phyloP scores from a whole-genome alignment of 768 basidiomycete species.

The Pulveroboletus sp. region DNA sequence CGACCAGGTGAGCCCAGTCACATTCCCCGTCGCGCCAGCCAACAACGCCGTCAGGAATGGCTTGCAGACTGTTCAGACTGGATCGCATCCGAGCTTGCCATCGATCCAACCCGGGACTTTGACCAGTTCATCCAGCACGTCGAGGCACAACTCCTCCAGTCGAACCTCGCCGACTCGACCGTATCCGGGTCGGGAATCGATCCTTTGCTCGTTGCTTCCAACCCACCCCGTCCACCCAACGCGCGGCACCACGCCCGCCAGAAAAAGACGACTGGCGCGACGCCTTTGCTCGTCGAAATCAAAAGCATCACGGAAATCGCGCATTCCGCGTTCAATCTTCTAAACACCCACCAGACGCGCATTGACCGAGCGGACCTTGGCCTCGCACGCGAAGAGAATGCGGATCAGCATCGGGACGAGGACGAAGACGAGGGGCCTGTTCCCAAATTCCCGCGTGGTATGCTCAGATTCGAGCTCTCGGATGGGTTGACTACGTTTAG shows the following conservation, averaged over 20 bases:
- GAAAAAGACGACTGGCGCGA: conserved; percentile 30
- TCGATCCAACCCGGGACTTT: conserved; percentile 48
- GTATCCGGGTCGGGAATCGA: conserved; percentile 62
- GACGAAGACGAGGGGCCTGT: conserved; percentile 65
- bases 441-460: conserved; percentile 78
- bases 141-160: conserved; percentile 66
- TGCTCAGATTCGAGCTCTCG: conserved; percentile 71
- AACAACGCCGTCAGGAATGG: conserved; percentile 56
- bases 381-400: conserved; percentile 35
- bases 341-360: conserved; percentile 61
- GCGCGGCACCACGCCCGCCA: conserved; percentile 6
- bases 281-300: conserved; percentile 73
- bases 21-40: background rate
- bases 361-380: conserved; percentile 54
- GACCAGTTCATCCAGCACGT: conserved; percentile 53
- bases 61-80: conserved; percentile 69
- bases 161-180: conserved; percentile 73
- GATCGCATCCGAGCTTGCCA: conserved; percentile 47
- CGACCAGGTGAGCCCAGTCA: conserved; percentile 47
- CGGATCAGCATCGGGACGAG: conserved; percentile 30
- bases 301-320: conserved; percentile 80
- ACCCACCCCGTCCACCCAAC: conserved; percentile 3
- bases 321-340: conserved; percentile 75
- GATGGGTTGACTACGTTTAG: conserved; percentile 60
- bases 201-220: conserved; percentile 16